Conservation (phyloP, 1,284 basidiomycete genomes). For the Moesziomyces globuligerus region DNA sequence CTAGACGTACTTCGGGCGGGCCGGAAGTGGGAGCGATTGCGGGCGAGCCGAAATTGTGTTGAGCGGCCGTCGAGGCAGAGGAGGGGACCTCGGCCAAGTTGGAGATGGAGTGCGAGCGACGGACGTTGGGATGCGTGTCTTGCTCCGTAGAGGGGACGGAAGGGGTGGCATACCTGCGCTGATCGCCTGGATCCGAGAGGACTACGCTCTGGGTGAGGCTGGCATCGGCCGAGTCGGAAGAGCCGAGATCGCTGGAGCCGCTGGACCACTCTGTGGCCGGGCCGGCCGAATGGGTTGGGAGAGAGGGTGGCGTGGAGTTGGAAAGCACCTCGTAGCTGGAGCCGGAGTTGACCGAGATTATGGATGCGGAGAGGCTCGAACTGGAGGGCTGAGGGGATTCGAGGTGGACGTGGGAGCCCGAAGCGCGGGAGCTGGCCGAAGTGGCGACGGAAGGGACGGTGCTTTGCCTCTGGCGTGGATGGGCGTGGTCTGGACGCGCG, state of each 20-base stretch:
- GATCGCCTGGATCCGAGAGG: conserved; percentile 42
- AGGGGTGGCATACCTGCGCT: conserved; percentile 1
- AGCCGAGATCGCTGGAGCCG: conserved; percentile 47
- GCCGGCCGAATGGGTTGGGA: conserved; percentile 13
- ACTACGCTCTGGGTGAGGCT: conserved; percentile 33
- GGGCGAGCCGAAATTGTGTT: not conserved
- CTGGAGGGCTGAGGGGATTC: conserved; percentile 35
- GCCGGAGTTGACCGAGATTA: conserved; percentile 33
- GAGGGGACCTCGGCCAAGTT: conserved; percentile 9
- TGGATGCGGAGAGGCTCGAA: conserved; percentile 37
- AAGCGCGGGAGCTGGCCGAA: conserved; percentile 6
- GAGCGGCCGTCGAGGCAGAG: not conserved
- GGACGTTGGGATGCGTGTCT: not conserved
- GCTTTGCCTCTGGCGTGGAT: not conserved
- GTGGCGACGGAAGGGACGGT: conserved; percentile 9
- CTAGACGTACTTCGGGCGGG: conserved; percentile 41
- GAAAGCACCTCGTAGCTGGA: conserved; percentile 47
- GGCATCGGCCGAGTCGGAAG: conserved; percentile 41
- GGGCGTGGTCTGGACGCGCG: not conserved
- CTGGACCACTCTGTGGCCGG: conserved; percentile 41
- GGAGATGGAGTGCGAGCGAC: conserved; percentile 23
- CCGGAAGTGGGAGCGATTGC: conserved; percentile 5
- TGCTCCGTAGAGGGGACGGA: not conserved
- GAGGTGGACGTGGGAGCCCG: conserved; percentile 11
- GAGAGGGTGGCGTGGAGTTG: conserved; percentile 10